Base-by-base conservation (phyloP, 768 basidiomycete genomes). In the Panaeolus papilionaceus region DNA sequence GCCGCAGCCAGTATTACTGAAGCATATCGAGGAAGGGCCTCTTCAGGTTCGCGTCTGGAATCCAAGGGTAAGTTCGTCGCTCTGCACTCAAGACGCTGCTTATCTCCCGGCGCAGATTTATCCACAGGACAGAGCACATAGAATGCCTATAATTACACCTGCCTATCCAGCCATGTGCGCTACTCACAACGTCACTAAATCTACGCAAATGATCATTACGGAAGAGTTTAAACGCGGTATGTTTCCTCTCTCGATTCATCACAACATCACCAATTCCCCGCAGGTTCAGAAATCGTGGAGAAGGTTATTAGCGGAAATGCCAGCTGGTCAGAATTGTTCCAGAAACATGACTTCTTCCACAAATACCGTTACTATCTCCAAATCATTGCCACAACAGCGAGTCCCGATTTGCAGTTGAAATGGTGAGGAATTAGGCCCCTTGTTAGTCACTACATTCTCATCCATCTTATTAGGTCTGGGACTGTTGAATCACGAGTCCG, bases 151-250 rank as follows among this genome's bases (percentile, higher is more conserved):
- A 74, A 99, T 99, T 73, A 99, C 98, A 1, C 98, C 98, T 3
- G 96, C 98, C 11, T 99, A 98, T 79, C 98, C 98, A 58, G 91
- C 97, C 6, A 99, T 99, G 97, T 99, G 97, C 78, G 89, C 97
- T 28, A 99, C 98, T 18, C 98, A 99, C 81, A 99, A 99, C 73
- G 96, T 99, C 68, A 96, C 95, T 63, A 88, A 89, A 49, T 98
- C 96, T 9, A 99, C 97, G 4, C 95, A 98, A 79, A 90, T 92
- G 85, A 93, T 99, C 65, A 95, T 98, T 85, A 96, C 93, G 0
- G 91, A 94, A 71, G 98, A 99, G 74, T 96, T 98, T 78, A 93
- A 95, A 82, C 89, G 92, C 85, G 96, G 96, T 92, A 28, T 7
- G 71, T 68, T 68, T 9, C 64, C 20, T 44, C 69, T 64, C 28